Evolutionary conservation across 1,284 basidiomycete species (phyloP), one percentile per base, ranked within the genome.

Genomic region (Pascua guehoae): DNA sequence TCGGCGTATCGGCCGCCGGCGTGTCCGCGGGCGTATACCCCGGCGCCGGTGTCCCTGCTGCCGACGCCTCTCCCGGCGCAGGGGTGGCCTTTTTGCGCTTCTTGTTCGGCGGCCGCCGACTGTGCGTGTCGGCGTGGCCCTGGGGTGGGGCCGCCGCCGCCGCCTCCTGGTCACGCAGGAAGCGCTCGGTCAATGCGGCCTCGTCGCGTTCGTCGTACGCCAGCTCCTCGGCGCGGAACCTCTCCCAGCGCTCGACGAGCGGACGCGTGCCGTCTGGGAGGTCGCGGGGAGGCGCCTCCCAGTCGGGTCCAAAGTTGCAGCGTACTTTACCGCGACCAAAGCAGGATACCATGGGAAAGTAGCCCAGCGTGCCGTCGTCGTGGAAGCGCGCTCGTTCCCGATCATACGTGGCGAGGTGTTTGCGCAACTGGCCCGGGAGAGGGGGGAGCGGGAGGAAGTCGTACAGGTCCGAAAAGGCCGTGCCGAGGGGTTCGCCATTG

Each of bases 301-400:
- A 98, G 50, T 87, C 74, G 0, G 93, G 92, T 0, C 93, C 94
- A 37, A 92, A 85, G 71, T 97, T 96, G 60, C 96, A 82, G 47
- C 78, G 82, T 8, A 92, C 88, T 60, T 86, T 84, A 1, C 91
- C 96, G 53, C 88, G 87, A 61, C 93, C 94, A 79, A 92, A 99
- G 43, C 95, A 81, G 4, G 91, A 96, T 51, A 96, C 85, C 78
- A 96, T 88, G 0, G 94, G 91, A 71, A 93, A 98, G 76, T 99
- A 99, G 0, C 96, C 96, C 8, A 97, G 78, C 16, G 87, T 88
- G 11, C 96, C 96, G 73, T 99, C 96, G 75, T 99, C 94, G 71
- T 91, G 81, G 64, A 53, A 56, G 40, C 54, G 57, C 5, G 41
- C 49, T 2, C 49, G 49, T 24, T 50, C 49, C 14, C 49, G 40